Evolutionary conservation across 371 early-diverging fungal genomes (phyloP).

Genomic region (Mucor plumbeus): DNA sequence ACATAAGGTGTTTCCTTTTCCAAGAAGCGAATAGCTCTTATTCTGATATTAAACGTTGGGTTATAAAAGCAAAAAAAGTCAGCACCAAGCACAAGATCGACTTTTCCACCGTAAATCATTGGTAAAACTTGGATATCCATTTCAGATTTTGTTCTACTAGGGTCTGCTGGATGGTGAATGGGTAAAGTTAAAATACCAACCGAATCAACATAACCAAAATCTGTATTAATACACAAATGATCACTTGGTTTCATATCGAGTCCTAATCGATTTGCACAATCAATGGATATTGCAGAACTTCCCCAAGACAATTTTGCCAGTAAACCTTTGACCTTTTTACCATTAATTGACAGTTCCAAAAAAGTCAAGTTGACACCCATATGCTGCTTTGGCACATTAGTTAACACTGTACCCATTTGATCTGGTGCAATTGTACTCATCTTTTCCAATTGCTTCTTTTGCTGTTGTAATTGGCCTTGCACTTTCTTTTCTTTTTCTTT

Average conservation of each 20-base stretch:
- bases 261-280: conserved; percentile 21
- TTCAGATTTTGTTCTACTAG: conserved; percentile 7
- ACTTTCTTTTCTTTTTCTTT: conserved; percentile 11
- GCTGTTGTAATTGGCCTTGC: neutral
- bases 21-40: conserved; percentile 25
- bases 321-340: conserved; percentile 26
- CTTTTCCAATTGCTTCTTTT: neutral
- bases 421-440: neutral
- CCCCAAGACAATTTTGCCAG: conserved; percentile 37
- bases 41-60: conserved; percentile 29
- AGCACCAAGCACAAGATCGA: conserved; percentile 39
- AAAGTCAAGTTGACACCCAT: conserved; percentile 27
- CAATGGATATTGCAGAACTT: conserved; percentile 33
- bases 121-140: conserved; percentile 35
- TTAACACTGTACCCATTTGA: neutral
- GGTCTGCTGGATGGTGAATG: conserved; percentile 27
- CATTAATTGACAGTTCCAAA: conserved; percentile 27
- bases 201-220: conserved; percentile 29
- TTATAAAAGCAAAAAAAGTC: conserved; percentile 36
- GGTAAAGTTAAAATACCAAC: conserved; percentile 28
- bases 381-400: conserved; percentile 13
- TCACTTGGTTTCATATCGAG: conserved; percentile 10
- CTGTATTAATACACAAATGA: conserved; percentile 27
- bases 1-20: conserved; percentile 30
- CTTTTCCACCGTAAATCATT: conserved; percentile 31